These are phyloP conservation scores for Aspergillus fischeri DNA, from an alignment of 2,329 filamentous ascomycete species.

Conservation along the genomic window DNA sequence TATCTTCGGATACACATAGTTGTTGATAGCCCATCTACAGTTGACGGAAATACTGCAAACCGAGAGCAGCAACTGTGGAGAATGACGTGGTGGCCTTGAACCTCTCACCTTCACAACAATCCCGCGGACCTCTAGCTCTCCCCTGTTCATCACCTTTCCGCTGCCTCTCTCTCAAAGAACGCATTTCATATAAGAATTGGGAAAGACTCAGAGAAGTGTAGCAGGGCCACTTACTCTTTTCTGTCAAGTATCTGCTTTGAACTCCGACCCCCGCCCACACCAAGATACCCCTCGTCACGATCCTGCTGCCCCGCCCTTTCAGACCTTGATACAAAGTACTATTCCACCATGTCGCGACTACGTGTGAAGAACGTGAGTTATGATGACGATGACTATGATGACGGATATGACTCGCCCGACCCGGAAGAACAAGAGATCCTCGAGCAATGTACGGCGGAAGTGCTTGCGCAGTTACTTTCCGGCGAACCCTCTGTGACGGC, in stretches of 20 bases:
- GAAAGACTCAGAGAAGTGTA: background rate
- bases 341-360: conserved; percentile 40
- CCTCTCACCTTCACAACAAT: conserved; percentile 3
- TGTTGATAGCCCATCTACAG: background rate
- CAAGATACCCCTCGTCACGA: conserved; percentile 1
- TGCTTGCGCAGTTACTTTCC: conserved; percentile 61
- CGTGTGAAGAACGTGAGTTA: conserved; percentile 43
- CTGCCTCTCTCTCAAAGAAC: background rate
- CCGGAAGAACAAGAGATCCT: conserved; percentile 53
- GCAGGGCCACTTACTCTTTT: background rate
- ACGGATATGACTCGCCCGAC: conserved; percentile 40
- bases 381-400: conserved; percentile 40
- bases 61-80: conserved; percentile 13
- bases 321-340: background rate
- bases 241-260: background rate
- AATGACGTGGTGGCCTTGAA: conserved; percentile 29
- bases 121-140: conserved; percentile 1
- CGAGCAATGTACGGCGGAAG: conserved; percentile 61
- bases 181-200: background rate
- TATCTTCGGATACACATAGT: background rate
- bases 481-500: conserved; percentile 56
- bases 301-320: background rate
- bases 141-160: background rate
- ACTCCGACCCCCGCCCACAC: background rate
- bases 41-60: background rate